These are phyloP conservation scores for Suillus subluteus DNA, from an alignment of 768 basidiomycete genomes.

Conservation along the genomic window DNA sequence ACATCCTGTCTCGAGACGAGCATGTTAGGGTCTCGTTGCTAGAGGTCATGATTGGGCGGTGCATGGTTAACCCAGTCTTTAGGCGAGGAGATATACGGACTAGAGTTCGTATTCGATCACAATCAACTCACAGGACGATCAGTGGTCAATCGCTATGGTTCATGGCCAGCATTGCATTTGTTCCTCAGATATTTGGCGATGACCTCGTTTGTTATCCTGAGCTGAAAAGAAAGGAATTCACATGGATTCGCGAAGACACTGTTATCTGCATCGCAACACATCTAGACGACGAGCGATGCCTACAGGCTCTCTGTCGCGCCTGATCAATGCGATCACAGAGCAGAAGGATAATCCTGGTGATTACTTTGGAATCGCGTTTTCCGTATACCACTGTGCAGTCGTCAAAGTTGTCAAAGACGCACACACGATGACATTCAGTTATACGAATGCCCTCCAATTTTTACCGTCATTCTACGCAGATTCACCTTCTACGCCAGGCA, in stretches of 20 bases:
- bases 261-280: slow-evolving; percentile 18
- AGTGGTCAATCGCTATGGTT: background rate
- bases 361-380: background rate
- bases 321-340: background rate
- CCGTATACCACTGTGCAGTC: background rate
- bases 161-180: background rate
- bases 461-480: too few relatives aligned
- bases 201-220: background rate
- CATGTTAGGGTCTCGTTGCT: background rate
- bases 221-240: background rate
- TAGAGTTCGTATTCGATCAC: background rate
- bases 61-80: background rate
- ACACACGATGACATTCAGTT: too few relatives aligned
- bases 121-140: background rate
- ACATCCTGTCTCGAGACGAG: background rate
- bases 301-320: background rate
- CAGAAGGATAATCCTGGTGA: background rate
- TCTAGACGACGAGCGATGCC: slow-evolving; percentile 24
- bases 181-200: background rate
- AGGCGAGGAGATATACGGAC: background rate
- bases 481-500: too few relatives aligned
- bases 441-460: too few relatives aligned
- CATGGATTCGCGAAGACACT: slow-evolving; percentile 4
- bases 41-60: background rate
- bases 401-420: too few relatives aligned